Conservation (phyloP, 202 grass and related monocot species). For the Saccharum hybrid region DNA sequence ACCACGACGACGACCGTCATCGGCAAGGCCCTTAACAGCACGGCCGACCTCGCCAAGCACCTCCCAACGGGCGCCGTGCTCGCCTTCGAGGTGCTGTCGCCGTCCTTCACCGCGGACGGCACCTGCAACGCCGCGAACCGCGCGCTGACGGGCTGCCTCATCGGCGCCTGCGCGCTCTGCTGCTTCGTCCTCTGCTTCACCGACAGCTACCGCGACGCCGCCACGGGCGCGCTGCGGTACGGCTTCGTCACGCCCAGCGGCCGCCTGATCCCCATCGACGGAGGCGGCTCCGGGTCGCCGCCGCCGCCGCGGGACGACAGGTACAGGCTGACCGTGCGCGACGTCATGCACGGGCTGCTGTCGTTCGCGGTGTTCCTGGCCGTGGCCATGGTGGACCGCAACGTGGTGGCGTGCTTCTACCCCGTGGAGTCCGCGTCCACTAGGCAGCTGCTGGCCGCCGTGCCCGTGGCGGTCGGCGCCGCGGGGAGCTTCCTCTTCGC, state of each 20-base stretch:
- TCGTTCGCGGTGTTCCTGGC: slow-evolving; percentile 69
- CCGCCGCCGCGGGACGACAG: slow-evolving; percentile 23
- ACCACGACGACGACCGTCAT: neutral
- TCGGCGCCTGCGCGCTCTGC: slow-evolving; percentile 49
- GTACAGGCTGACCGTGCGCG: slow-evolving; percentile 48
- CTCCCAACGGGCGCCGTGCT: slow-evolving; percentile 86
- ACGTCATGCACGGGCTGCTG: slow-evolving; percentile 68
- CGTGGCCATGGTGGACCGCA: slow-evolving; percentile 65
- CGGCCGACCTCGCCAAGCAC: slow-evolving; percentile 74
- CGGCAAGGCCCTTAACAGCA: slow-evolving; percentile 57
- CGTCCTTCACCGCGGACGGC: slow-evolving; percentile 63
- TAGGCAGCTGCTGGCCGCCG: slow-evolving; percentile 51
- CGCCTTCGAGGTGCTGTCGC: slow-evolving; percentile 76
- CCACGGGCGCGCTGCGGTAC: slow-evolving; percentile 52
- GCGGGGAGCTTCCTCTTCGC: slow-evolving; percentile 70
- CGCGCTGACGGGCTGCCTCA: slow-evolving; percentile 55
- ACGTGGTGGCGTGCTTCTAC: slow-evolving; percentile 78
- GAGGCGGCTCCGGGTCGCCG: neutral
- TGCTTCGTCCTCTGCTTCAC: slow-evolving; percentile 78
- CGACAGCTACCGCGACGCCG: slow-evolving; percentile 66
- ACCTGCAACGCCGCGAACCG: slow-evolving; percentile 56
- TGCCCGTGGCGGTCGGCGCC: slow-evolving; percentile 65
- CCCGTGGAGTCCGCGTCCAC: slow-evolving; percentile 50
- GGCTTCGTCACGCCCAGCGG: slow-evolving; percentile 56
- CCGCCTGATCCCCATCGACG: slow-evolving; percentile 45